These are phyloP conservation scores for Aegilops tauschii DNA, from an alignment of 176 grass and related monocot species.

Conservation along the genomic window DNA sequence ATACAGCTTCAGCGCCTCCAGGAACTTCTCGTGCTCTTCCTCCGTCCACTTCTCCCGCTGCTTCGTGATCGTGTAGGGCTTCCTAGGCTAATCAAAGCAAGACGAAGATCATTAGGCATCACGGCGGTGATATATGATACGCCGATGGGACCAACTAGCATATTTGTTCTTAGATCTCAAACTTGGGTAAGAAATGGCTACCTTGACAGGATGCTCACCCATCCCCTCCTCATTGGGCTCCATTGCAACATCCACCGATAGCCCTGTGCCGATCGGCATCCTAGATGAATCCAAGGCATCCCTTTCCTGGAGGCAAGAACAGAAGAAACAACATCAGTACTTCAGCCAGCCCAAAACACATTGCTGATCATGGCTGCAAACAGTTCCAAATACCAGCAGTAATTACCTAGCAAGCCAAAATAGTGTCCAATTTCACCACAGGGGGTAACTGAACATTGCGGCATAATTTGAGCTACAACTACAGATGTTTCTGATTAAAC, in stretches of 20 bases:
- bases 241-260: not conserved
- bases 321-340: not conserved
- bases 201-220: slow-evolving; percentile 52
- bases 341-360: not conserved
- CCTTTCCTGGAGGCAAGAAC: slow-evolving; percentile 26
- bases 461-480: not conserved
- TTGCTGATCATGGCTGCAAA: not conserved
- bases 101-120: not conserved
- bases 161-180: not conserved
- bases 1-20: slow-evolving; percentile 78
- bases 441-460: not conserved
- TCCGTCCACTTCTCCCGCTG: slow-evolving; percentile 94
- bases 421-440: not conserved
- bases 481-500: not conserved
- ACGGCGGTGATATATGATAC: not conserved
- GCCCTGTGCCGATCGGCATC: not conserved
- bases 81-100: slow-evolving; percentile 52
- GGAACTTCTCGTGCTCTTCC: slow-evolving; percentile 80
- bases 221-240: slow-evolving; percentile 40
- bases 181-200: slow-evolving; percentile 26
- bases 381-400: not conserved
- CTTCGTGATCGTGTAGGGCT: slow-evolving; percentile 87
- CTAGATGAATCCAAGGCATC: slow-evolving; percentile 8
- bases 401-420: not conserved
- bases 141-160: not conserved